Conservation (phyloP, 257 asterid genomes). For the Fraxinus anomala region DNA sequence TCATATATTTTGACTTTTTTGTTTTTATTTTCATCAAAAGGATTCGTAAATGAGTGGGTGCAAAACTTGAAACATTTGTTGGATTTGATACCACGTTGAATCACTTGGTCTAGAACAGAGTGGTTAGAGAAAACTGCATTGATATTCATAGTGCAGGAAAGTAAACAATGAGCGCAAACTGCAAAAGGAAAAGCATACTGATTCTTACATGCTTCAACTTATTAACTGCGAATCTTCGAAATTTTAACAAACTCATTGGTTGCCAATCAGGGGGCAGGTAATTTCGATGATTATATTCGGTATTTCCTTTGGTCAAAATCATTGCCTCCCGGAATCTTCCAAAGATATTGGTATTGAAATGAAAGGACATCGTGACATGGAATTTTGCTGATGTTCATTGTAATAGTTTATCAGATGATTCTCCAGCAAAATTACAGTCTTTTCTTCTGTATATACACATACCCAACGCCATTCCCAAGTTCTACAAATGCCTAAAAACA, state of each 20-base stretch:
- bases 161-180: neutral
- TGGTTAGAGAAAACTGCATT: neutral
- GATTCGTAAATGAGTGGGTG: neutral
- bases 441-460: neutral
- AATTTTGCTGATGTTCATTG: neutral
- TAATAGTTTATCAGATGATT: neutral
- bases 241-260: neutral
- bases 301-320: neutral
- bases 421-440: neutral
- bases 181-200: neutral
- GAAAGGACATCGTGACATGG: neutral
- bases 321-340: neutral
- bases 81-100: no score
- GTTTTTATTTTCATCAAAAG: neutral
- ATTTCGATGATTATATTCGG: neutral
- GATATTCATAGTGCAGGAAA: neutral
- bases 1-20: no score
- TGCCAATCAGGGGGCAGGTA: neutral
- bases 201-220: neutral
- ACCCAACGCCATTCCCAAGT: neutral
- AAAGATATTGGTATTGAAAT: neutral
- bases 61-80: neutral
- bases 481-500: neutral
- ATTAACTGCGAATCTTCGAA: no score
- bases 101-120: neutral